Evolutionary conservation across 805 yeast species (phyloP).

Genomic region (Lachancea dasiensis): DNA sequence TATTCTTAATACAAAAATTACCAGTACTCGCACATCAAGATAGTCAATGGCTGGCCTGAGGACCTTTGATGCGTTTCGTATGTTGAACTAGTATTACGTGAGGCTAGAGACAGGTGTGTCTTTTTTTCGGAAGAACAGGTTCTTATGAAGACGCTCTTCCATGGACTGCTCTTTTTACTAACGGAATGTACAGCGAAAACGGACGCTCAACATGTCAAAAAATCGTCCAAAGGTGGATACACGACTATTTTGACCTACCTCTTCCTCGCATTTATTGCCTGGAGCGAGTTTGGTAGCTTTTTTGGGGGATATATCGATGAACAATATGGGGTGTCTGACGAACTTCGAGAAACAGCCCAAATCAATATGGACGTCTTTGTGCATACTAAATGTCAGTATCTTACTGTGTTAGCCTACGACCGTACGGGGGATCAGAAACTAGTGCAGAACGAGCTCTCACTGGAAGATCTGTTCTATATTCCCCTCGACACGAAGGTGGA

Average conservation of each 20-base stretch:
- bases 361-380: conserved; percentile 77
- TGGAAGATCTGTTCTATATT: conserved; percentile 58
- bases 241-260: conserved; percentile 62
- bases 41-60: conserved; percentile 35
- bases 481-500: conserved; percentile 47
- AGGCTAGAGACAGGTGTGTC: too few species aligned
- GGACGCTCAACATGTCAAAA: conserved; percentile 60
- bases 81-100: too few species aligned
- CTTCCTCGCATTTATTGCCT: conserved; percentile 59
- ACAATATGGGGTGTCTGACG: conserved; percentile 67
- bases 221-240: conserved; percentile 72
- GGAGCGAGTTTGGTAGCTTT: conserved; percentile 81
- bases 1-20: neutral
- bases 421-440: conserved; percentile 68
- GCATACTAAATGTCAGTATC: conserved; percentile 72
- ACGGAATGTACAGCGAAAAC: conserved; percentile 47
- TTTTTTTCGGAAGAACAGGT: too few species aligned
- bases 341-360: conserved; percentile 49
- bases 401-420: conserved; percentile 75
- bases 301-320: conserved; percentile 78
- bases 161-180: conserved; percentile 5
- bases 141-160: neutral
- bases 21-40: neutral
- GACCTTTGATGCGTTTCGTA: conserved; percentile 69
- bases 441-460: conserved; percentile 69